Evolutionary conservation across 257 asterid genomes (phyloP).

Genomic region (Thymus mandschuricus): DNA sequence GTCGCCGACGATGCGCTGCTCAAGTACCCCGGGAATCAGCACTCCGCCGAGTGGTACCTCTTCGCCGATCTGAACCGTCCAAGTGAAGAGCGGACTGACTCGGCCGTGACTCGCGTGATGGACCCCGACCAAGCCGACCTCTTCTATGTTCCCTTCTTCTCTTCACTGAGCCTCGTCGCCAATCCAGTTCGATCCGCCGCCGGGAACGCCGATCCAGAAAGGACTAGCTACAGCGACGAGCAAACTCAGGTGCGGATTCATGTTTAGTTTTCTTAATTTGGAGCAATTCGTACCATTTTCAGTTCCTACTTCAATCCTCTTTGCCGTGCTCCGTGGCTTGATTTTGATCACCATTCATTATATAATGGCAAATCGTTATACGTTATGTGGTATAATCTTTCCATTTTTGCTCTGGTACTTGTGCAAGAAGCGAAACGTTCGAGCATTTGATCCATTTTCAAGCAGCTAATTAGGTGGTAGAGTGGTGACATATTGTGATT

Average conservation of each 20-base stretch:
- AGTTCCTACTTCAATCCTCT: background rate
- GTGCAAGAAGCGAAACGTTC: constrained; percentile 9
- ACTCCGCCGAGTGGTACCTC: constrained; percentile 93
- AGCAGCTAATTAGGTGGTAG: background rate
- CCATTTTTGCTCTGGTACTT: background rate
- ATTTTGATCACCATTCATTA: background rate
- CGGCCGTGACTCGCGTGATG: constrained; percentile 58
- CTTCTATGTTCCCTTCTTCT: constrained; percentile 89
- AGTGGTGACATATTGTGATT: constrained; percentile 25
- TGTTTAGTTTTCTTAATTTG: background rate
- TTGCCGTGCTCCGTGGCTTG: background rate
- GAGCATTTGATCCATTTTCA: constrained; percentile 3
- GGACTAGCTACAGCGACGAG: constrained; percentile 68
- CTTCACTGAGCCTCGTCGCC: constrained; percentile 86
- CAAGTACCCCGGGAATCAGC: constrained; percentile 97
- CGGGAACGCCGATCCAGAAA: constrained; percentile 30
- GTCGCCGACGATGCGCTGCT: constrained; percentile 51
- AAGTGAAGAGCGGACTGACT: constrained; percentile 43
- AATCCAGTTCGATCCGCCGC: constrained; percentile 66
- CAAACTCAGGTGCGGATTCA: constrained; percentile 69
- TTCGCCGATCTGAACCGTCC: constrained; percentile 67
- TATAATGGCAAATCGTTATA: background rate
- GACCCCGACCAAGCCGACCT: constrained; percentile 89
- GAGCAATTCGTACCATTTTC: constrained; percentile 12
- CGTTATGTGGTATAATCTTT: constrained; percentile 1